Percentiles rank a stretch among this genome's conserved stretches.
Conservation (phyloP, 2,329 filamentous ascomycete species). For the Aspergillus sp. region DNA sequence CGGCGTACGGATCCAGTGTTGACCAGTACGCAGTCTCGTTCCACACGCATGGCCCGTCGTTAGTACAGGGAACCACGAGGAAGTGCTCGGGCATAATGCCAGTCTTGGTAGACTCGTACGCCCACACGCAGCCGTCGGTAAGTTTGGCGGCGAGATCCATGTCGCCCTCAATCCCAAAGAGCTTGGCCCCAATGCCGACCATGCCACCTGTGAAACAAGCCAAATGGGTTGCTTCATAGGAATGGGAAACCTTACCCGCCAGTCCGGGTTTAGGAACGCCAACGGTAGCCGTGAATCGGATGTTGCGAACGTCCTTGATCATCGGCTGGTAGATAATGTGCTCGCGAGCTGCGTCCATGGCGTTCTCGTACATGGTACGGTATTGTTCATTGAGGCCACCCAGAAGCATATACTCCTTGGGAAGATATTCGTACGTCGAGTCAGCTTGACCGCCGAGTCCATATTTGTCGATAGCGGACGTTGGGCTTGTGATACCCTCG, state of each 20-base stretch:
- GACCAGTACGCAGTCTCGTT: constrained; percentile 53
- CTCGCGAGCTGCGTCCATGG: constrained; percentile 40
- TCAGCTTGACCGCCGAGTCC: constrained; percentile 47
- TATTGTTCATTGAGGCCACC: constrained; percentile 46
- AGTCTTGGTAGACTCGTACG: constrained; percentile 55
- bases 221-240: constrained; percentile 58
- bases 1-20: constrained; percentile 38
- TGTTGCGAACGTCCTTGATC: constrained; percentile 40
- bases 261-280: constrained; percentile 23
- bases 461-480: constrained; percentile 38
- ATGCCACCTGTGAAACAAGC: constrained; percentile 63
- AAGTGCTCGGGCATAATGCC: constrained; percentile 64
- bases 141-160: constrained; percentile 57
- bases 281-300: constrained; percentile 42
- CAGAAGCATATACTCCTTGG: constrained; percentile 49
- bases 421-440: constrained; percentile 53
- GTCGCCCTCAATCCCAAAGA: constrained; percentile 56
- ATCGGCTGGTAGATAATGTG: constrained; percentile 48
- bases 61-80: constrained; percentile 52
- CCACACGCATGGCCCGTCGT: constrained; percentile 50
- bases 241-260: constrained; percentile 29
- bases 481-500: constrained; percentile 38
- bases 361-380: constrained; percentile 43
- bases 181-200: constrained; percentile 59
- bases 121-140: constrained; percentile 63